Conservation (phyloP, 805 yeast species). For the Wickerhamomyces hampshirensis region DNA sequence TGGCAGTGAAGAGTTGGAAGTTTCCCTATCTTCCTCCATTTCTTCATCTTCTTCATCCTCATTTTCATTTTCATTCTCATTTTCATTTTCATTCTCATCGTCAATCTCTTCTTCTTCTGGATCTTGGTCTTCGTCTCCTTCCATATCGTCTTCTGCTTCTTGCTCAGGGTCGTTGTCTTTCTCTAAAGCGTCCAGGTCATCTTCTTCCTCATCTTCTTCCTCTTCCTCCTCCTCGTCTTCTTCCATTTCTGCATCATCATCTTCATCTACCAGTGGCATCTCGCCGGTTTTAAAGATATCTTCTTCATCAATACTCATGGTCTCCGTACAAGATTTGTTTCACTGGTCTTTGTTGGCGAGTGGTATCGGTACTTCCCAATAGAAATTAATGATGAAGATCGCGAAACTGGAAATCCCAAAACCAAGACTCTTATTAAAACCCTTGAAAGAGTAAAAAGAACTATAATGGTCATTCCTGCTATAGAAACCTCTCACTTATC, state of each 20-base stretch:
- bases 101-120: constrained; percentile 21
- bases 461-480: constrained; percentile 29
- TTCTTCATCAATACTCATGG: constrained; percentile 14
- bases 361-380: background rate
- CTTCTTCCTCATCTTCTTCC: constrained; percentile 25
- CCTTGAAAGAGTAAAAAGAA: background rate
- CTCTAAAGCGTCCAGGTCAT: constrained; percentile 25
- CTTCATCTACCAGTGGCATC: constrained; percentile 22
- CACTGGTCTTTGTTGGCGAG: background rate
- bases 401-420: too few relatives aligned
- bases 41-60: constrained; percentile 4
- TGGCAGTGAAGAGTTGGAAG: background rate
- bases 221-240: constrained; percentile 23
- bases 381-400: too few relatives aligned
- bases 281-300: constrained; percentile 23
- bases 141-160: constrained; percentile 27
- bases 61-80: constrained; percentile 6
- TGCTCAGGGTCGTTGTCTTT: constrained; percentile 22
- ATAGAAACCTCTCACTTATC: constrained; percentile 61
- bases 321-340: background rate
- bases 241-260: constrained; percentile 21
- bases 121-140: constrained; percentile 25
- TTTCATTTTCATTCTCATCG: constrained; percentile 11
- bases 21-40: constrained; percentile 2
- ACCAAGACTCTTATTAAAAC: background rate